Evolutionary conservation across 805 yeast species (phyloP), one percentile per base, ranked within the genome.

Genomic region (Clavispora asparagi): DNA sequence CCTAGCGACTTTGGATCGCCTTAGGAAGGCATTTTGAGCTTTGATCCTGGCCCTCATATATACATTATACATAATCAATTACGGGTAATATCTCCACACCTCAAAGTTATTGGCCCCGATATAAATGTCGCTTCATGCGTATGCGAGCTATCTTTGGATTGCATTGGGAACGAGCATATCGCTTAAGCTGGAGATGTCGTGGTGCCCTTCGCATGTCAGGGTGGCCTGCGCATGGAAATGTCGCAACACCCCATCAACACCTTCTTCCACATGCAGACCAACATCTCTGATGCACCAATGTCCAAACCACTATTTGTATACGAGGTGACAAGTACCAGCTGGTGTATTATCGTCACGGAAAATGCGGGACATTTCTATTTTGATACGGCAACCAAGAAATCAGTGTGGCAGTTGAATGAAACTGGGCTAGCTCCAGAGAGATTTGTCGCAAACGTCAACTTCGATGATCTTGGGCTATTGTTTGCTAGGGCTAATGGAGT

Each of bases 341-440:
- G 73, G 73, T 54, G 57, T 37, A 47, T 68, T 10, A 58, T 67
- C 16, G 43, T 68, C 12, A 64, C 68, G 5, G 46, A 57, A 9
- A 52, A 48, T 3, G 60, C 59, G 0, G 33, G 43, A 17, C 74
- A 68, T 47, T 68, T 66, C 46, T 68, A 68, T 52, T 68, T 54
- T 47, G 58, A 67, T 49, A 32, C 44, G 12, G 42, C 23, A 1
- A 45, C 50, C 5, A 47, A 49, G 17, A 23, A 42, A 19, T 61
- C 71, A 7, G 64, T 57, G 40, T 68, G 74, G 74, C 73, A 67
- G 52, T 46, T 67, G 25, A 39, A 50, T 13, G 71, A 68, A 39
- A 41, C 68, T 1, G 42, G 43, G 36, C 42, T 45, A 45, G 46
- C 49, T 4, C 37, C 25, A 16, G 52, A 47, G 32, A 25, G 17